Percentiles rank a stretch among this genome's conserved stretches.
These are phyloP conservation scores for Colletotrichum sp. DNA, from an alignment of 2,329 filamentous ascomycete species.

Conservation along the genomic window DNA sequence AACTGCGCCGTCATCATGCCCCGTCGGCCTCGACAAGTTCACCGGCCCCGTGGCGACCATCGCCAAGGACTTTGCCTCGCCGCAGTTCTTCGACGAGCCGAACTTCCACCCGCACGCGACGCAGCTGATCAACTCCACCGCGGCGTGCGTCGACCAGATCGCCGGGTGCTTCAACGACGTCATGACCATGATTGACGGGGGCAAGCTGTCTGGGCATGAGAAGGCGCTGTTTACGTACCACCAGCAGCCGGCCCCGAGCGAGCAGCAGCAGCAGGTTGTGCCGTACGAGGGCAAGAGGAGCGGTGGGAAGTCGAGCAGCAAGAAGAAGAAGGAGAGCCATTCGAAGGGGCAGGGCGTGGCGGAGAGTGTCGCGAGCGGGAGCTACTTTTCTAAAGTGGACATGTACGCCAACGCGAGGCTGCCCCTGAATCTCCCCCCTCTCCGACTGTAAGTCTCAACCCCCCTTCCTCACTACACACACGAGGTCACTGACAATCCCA, in stretches of 20 bases:
- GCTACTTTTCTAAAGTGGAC: constrained; percentile 74
- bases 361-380: constrained; percentile 23
- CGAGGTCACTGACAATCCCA: constrained; percentile 33
- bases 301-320: not conserved
- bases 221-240: constrained; percentile 55
- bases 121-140: constrained; percentile 50
- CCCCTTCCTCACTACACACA: not conserved
- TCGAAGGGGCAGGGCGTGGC: not conserved
- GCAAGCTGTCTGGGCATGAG: constrained; percentile 58
- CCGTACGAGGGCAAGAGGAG: not conserved
- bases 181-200: constrained; percentile 75
- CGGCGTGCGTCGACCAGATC: constrained; percentile 63
- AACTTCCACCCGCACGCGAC: constrained; percentile 33
- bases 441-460: constrained; percentile 63
- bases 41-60: constrained; percentile 47
- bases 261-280: not conserved
- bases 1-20: constrained; percentile 7
- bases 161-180: constrained; percentile 68
- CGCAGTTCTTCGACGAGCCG: constrained; percentile 45
- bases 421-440: constrained; percentile 68
- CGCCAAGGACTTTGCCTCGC: constrained; percentile 44
- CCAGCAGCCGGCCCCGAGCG: not conserved
- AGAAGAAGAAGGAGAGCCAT: constrained; percentile 7
- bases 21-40: constrained; percentile 35
- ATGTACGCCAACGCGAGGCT: constrained; percentile 79